Conservation (phyloP, 129 eudicot species). For the Artemisia annua region DNA sequence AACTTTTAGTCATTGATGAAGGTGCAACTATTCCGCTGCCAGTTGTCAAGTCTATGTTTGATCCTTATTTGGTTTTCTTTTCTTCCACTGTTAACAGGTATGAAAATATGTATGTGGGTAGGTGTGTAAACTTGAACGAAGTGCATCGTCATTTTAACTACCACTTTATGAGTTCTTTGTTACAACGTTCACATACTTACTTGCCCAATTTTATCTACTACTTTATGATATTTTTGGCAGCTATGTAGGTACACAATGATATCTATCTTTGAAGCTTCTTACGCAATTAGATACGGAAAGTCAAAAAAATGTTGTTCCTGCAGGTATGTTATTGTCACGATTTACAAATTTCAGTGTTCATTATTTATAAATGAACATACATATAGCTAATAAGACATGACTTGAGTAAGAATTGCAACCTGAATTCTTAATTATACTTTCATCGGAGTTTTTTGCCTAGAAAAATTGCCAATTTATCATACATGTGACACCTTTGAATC, state of each 20-base stretch:
- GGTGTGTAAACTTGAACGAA: too few relatives aligned
- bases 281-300: slow-evolving; percentile 82
- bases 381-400: background rate
- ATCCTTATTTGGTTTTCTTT: slow-evolving; percentile 83
- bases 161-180: too few relatives aligned
- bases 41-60: slow-evolving; percentile 81
- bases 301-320: slow-evolving; percentile 44
- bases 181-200: too few relatives aligned
- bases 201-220: background rate
- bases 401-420: too few relatives aligned
- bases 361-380: background rate
- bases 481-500: too few relatives aligned
- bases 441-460: too few relatives aligned
- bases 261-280: slow-evolving; percentile 72
- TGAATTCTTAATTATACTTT: too few relatives aligned
- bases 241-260: slow-evolving; percentile 95
- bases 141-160: too few relatives aligned
- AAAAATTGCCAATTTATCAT: too few relatives aligned
- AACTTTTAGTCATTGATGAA: slow-evolving; percentile 92
- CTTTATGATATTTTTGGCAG: slow-evolving; percentile 24
- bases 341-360: background rate
- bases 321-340: slow-evolving; percentile 43
- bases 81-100: slow-evolving; percentile 86
- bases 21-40: slow-evolving; percentile 96
- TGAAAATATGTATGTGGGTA: too few relatives aligned